Conservation (phyloP, 768 basidiomycete genomes). For the Leccinum subtestaceum region DNA sequence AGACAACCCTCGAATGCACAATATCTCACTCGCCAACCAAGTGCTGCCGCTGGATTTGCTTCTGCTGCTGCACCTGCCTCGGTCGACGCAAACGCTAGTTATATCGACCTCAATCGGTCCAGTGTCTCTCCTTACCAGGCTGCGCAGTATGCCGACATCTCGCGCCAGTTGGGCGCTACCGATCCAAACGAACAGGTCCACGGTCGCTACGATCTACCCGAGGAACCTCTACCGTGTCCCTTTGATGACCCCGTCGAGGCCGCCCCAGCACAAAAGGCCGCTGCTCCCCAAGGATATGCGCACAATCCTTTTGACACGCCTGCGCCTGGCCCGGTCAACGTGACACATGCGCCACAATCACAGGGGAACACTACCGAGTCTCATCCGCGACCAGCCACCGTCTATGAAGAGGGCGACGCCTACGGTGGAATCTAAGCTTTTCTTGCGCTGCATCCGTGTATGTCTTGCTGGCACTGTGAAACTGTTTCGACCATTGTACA, state of each 20-base stretch:
- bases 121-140: constrained; percentile 77
- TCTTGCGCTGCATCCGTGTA: background rate
- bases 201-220: constrained; percentile 14
- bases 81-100: constrained; percentile 38
- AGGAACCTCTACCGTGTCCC: constrained; percentile 26
- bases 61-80: constrained; percentile 6
- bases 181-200: constrained; percentile 24
- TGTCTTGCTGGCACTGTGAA: constrained; percentile 12
- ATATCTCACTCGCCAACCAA: constrained; percentile 24
- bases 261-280: constrained; percentile 20
- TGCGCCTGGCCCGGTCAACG: constrained; percentile 9
- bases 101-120: constrained; percentile 62
- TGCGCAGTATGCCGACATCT: constrained; percentile 70
- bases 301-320: constrained; percentile 20
- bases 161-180: constrained; percentile 45
- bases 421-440: constrained; percentile 60
- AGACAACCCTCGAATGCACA: constrained; percentile 24
- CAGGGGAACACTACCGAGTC: constrained; percentile 7
- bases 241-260: constrained; percentile 24
- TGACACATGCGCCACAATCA: constrained; percentile 11
- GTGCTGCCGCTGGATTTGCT: constrained; percentile 14
- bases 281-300: constrained; percentile 34
- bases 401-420: constrained; percentile 64
- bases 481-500: constrained; percentile 19
- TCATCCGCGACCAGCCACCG: constrained; percentile 42